These are phyloP conservation scores for Pyrenula aspistea DNA, from an alignment of 495 filamentous ascomycete species.

Conservation along the genomic window DNA sequence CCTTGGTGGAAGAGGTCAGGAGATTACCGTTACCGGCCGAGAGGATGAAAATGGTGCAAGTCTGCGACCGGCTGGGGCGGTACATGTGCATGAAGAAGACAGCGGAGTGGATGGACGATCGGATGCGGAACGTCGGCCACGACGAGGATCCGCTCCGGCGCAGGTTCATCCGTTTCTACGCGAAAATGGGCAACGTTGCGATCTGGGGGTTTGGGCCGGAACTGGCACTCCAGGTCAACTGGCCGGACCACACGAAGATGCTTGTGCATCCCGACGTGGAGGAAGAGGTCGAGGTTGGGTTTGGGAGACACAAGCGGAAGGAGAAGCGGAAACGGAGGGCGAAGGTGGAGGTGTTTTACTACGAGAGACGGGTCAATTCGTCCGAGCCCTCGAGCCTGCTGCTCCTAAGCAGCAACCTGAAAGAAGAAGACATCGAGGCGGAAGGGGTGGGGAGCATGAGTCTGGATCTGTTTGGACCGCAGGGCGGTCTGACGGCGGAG, in stretches of 20 bases:
- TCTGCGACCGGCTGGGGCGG: conserved; percentile 87
- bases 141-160: conserved; percentile 20
- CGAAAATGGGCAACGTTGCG: conserved; percentile 75
- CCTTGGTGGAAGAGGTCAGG: background rate
- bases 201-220: conserved; percentile 75
- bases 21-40: conserved; percentile 17
- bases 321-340: background rate
- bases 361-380: background rate
- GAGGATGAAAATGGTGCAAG: conserved; percentile 59
- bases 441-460: background rate
- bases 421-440: background rate
- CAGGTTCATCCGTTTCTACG: conserved; percentile 77
- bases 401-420: background rate
- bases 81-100: conserved; percentile 66
- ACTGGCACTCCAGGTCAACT: conserved; percentile 60
- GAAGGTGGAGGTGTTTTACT: background rate
- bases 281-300: background rate
- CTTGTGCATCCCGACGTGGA: conserved; percentile 49
- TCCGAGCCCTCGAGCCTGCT: too few relatives aligned
- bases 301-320: background rate
- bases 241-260: conserved; percentile 94
- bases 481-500: background rate
- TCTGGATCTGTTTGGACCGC: background rate
- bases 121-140: conserved; percentile 33
- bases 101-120: conserved; percentile 24